Conservation (phyloP, 2,329 filamentous ascomycete species). For the Penicillium freii region DNA sequence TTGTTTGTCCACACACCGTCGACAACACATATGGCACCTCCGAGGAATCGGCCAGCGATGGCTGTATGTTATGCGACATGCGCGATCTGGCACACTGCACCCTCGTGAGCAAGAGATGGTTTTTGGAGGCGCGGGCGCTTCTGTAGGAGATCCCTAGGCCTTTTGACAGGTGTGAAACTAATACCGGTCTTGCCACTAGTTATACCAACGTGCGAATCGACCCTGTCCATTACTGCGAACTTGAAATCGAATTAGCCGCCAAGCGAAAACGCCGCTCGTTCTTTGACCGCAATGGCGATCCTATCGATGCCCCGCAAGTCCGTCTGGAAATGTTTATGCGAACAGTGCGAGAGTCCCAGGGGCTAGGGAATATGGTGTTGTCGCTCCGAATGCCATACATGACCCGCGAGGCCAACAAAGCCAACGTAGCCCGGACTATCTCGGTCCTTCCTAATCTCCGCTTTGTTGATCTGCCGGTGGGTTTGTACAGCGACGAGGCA, state of each 20-base stretch:
- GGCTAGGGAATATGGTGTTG: conserved; percentile 66
- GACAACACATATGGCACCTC: conserved; percentile 79
- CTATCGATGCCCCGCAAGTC: conserved; percentile 73
- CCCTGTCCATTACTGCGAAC: conserved; percentile 88
- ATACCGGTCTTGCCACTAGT: conserved; percentile 44
- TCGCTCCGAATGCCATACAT: conserved; percentile 92
- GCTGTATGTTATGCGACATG: conserved; percentile 91
- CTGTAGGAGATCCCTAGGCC: conserved; percentile 55
- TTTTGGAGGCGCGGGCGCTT: conserved; percentile 53
- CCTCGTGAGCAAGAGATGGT: conserved; percentile 72
- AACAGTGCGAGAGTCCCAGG: conserved; percentile 74
- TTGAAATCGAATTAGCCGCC: conserved; percentile 77
- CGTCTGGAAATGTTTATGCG: conserved; percentile 77
- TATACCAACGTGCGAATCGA: conserved; percentile 92
- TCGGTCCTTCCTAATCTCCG: conserved; percentile 79
- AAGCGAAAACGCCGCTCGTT: conserved; percentile 71
- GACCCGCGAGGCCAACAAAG: conserved; percentile 82
- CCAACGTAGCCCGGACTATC: conserved; percentile 79
- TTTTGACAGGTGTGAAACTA: conserved; percentile 9
- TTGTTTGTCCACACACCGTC: conserved; percentile 76
- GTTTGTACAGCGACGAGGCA: conserved; percentile 77
- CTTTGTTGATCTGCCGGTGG: conserved; percentile 88
- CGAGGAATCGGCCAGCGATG: conserved; percentile 74
- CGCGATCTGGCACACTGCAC: conserved; percentile 81
- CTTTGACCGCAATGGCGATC: conserved; percentile 73